These are phyloP conservation scores for Bipolaris sorokiniana DNA, from an alignment of 2,329 filamentous ascomycete species.

Conservation along the genomic window DNA sequence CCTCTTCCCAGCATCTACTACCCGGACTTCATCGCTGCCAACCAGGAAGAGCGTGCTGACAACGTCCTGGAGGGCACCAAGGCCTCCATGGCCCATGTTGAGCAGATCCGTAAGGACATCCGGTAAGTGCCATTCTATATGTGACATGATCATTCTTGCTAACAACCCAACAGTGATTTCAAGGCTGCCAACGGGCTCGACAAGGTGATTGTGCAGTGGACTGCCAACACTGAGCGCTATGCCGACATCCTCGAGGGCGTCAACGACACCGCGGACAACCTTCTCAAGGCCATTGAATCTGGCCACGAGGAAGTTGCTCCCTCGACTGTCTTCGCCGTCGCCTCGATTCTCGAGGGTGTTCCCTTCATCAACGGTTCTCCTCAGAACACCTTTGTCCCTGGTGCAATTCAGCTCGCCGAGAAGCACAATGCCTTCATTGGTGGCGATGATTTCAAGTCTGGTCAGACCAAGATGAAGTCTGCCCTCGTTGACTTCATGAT, in stretches of 20 bases:
- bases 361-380: constrained; percentile 99
- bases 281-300: constrained; percentile 82
- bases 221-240: constrained; percentile 97
- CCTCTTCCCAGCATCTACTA: constrained; percentile 97
- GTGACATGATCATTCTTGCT: constrained; percentile 1
- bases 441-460: constrained; percentile 99
- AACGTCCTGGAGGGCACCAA: constrained; percentile 84
- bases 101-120: constrained; percentile 92
- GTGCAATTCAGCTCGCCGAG: constrained; percentile 87
- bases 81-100: constrained; percentile 85
- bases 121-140: constrained; percentile 59
- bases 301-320: constrained; percentile 93
- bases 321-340: constrained; percentile 94
- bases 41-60: constrained; percentile 95
- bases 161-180: constrained; percentile 67
- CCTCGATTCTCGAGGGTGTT: constrained; percentile 84
- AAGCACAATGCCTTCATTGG: constrained; percentile 88
- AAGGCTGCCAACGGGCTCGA: constrained; percentile 84
- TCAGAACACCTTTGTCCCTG: constrained; percentile 98
- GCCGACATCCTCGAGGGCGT: constrained; percentile 85
- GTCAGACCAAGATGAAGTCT: constrained; percentile 99
- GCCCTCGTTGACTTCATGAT: constrained; percentile 98
- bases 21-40: constrained; percentile 98
- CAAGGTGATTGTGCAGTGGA: constrained; percentile 98
- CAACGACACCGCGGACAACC: constrained; percentile 95